These are phyloP conservation scores for Draba incana DNA, from an alignment of 345 rosid genomes.

Conservation along the genomic window DNA sequence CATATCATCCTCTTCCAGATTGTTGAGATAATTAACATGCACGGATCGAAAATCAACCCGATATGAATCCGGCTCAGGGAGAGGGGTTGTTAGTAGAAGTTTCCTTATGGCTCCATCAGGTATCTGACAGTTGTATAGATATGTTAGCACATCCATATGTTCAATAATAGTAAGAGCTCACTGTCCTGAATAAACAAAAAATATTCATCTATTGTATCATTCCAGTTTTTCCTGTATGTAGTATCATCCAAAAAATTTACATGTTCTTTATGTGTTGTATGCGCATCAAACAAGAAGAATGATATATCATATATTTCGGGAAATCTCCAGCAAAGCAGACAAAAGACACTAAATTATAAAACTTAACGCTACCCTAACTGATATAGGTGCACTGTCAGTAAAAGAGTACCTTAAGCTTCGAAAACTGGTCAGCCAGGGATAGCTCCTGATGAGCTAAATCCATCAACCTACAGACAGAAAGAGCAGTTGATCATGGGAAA, in stretches of 20 bases:
- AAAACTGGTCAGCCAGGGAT: conserved; percentile 87
- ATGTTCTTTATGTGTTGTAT: conserved; percentile 16
- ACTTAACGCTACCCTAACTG: conserved; percentile 3
- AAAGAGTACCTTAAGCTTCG: conserved; percentile 73
- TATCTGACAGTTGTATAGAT: conserved; percentile 53
- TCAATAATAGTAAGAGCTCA: conserved; percentile 27
- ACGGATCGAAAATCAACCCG: conserved; percentile 89
- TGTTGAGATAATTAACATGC: conserved; percentile 91
- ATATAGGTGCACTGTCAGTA: conserved; percentile 14
- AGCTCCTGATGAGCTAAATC: conserved; percentile 91
- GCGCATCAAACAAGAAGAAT: conserved; percentile 9
- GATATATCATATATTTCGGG: conserved; percentile 3
- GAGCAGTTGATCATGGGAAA: conserved; percentile 22
- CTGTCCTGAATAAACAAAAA: conserved; percentile 23
- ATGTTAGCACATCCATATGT: conserved; percentile 21
- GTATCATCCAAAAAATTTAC: conserved; percentile 19
- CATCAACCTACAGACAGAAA: conserved; percentile 62
- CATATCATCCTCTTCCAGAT: conserved; percentile 97
- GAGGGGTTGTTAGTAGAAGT: conserved; percentile 67
- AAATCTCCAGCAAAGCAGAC: conserved; percentile 19
- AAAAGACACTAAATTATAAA: conserved; percentile 1
- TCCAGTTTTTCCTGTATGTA: conserved; percentile 23
- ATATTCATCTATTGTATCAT: conserved; percentile 1
- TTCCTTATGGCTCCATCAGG: conserved; percentile 63
- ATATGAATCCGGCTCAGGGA: conserved; percentile 71